Percentiles rank a stretch among this genome's conserved stretches.
phyloP scores from a whole-genome alignment of 345 rosid genomes.

The Gossypium anomalum region DNA sequence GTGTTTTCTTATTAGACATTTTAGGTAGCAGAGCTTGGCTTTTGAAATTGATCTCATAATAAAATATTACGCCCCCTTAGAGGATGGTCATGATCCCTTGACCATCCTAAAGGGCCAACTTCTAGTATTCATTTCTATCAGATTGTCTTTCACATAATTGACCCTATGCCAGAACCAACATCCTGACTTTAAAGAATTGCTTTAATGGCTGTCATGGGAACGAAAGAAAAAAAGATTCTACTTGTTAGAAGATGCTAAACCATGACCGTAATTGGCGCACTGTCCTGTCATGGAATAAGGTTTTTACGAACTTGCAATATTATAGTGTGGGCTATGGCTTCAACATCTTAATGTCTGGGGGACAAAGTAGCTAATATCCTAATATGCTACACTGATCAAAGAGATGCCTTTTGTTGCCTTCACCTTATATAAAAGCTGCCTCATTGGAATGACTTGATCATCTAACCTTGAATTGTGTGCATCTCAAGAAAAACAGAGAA shows the following conservation, averaged over 20 bases:
- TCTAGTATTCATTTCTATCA: neutral
- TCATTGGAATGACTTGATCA: neutral
- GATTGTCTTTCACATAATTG: neutral
- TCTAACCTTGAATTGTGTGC: neutral
- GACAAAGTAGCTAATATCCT: neutral
- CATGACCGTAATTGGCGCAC: neutral
- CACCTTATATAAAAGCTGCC: neutral
- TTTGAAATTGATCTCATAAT: neutral
- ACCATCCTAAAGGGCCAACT: neutral
- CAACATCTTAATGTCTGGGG: constrained; percentile 15
- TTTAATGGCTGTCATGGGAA: neutral
- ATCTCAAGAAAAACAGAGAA: neutral
- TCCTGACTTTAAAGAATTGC: neutral
- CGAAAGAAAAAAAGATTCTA: neutral
- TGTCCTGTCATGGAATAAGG: neutral
- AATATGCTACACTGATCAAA: neutral
- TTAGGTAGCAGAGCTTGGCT: neutral
- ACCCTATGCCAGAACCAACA: neutral
- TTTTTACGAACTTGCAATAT: neutral
- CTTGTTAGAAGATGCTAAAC: neutral
- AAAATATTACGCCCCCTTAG: neutral
- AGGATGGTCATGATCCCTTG: neutral
- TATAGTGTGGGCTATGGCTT: neutral
- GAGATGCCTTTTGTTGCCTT: constrained; percentile 10
- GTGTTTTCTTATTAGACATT: neutral